Conservation (phyloP, 176 grass and related monocot genomes). For the Oryza punctata region DNA sequence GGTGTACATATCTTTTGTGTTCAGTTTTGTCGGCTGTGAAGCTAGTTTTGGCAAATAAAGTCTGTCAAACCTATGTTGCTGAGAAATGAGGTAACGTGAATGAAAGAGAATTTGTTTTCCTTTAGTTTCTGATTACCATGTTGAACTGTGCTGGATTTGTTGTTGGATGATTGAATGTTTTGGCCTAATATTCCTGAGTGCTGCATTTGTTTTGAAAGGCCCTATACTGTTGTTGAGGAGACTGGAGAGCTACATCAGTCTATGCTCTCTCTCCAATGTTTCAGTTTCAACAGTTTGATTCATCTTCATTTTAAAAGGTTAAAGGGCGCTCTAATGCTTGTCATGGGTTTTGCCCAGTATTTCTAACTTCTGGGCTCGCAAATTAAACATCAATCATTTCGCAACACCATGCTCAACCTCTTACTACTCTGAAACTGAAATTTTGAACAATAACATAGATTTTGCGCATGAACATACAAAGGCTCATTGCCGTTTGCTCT, state of each 20-base stretch:
- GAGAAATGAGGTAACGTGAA: conserved; percentile 26
- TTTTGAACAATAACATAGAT: background rate
- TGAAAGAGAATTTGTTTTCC: conserved; percentile 1
- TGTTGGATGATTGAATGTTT: background rate
- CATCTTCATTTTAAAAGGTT: background rate
- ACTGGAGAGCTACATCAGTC: background rate
- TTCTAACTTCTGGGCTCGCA: background rate
- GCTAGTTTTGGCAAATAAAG: conserved; percentile 38
- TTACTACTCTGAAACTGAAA: background rate
- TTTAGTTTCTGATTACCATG: background rate
- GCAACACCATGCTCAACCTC: background rate
- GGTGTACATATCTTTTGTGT: conserved; percentile 36
- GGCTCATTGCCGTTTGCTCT: background rate
- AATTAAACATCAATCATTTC: background rate
- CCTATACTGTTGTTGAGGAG: background rate
- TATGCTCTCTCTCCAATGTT: background rate
- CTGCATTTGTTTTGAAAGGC: background rate
- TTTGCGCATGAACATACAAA: background rate
- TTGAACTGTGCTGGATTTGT: background rate
- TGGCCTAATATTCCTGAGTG: background rate
- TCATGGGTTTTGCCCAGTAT: background rate
- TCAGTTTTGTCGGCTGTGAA: conserved; percentile 16
- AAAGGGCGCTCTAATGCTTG: background rate
- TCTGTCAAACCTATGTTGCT: conserved; percentile 24
- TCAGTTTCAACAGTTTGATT: background rate